Percentiles rank a stretch among this genome's conserved stretches.
phyloP scores from a whole-genome alignment of 306 rosid species.

The Abrus precatorius region DNA sequence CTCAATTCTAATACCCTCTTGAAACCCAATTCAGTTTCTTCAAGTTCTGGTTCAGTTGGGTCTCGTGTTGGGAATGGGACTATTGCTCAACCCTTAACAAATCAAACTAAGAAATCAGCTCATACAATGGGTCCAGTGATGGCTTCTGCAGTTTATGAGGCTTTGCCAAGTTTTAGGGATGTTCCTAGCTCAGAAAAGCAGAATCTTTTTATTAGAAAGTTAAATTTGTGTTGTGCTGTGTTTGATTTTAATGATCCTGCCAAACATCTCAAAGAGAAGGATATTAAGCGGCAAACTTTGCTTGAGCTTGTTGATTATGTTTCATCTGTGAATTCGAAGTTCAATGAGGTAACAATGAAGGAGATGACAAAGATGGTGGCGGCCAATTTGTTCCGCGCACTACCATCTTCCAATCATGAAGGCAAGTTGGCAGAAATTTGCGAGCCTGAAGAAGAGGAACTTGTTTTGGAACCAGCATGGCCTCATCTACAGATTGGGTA shows the following conservation, averaged over 20 bases:
- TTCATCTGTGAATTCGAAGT: conserved; percentile 56
- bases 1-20: conserved; percentile 55
- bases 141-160: conserved; percentile 60
- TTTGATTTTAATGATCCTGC: conserved; percentile 66
- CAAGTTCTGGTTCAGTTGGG: conserved; percentile 49
- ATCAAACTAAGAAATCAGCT: conserved; percentile 56
- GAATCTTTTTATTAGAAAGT: conserved; percentile 58
- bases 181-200: conserved; percentile 66
- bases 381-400: conserved; percentile 62
- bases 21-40: conserved; percentile 53
- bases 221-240: conserved; percentile 65
- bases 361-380: conserved; percentile 69
- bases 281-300: conserved; percentile 62
- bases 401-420: conserved; percentile 59
- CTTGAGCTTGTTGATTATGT: conserved; percentile 73
- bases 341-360: conserved; percentile 63
- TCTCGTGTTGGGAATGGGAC: conserved; percentile 56
- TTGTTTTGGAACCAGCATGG: conserved; percentile 70
- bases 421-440: conserved; percentile 51
- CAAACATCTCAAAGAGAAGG: conserved; percentile 63
- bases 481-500: conserved; percentile 72
- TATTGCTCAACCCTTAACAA: conserved; percentile 40
- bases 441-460: conserved; percentile 73
- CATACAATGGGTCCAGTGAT: conserved; percentile 31
- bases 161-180: conserved; percentile 65